Conservation (phyloP, 352 stramenopile species). For the Pythium scleroteichum region DNA sequence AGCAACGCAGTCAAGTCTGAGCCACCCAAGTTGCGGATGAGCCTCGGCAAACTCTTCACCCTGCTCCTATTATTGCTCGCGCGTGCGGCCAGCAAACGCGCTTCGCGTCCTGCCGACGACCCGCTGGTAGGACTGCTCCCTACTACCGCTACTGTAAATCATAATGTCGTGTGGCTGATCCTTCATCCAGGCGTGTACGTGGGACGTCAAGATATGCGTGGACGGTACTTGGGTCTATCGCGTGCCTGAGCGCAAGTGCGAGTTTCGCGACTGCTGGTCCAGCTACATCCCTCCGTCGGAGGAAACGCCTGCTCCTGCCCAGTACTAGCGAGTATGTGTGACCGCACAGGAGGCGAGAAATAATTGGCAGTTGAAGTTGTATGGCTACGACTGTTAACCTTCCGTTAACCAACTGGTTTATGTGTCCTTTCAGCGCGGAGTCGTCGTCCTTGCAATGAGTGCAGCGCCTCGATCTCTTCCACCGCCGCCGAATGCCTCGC, state of each 20-base stretch:
- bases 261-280: constrained; percentile 57
- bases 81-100: neutral
- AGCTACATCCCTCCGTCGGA: neutral
- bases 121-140: too few relatives aligned
- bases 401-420: too few relatives aligned
- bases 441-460: too few relatives aligned
- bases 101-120: constrained; percentile 28
- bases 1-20: too few relatives aligned
- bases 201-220: constrained; percentile 61
- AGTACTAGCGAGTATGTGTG: neutral
- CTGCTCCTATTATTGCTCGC: neutral
- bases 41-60: neutral
- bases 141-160: neutral
- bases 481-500: constrained; percentile 10
- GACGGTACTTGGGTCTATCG: constrained; percentile 74
- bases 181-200: constrained; percentile 49
- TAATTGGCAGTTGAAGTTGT: too few relatives aligned
- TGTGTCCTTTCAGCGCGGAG: neutral
- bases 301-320: neutral
- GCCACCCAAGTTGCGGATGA: too few relatives aligned
- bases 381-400: too few relatives aligned
- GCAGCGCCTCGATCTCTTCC: constrained; percentile 8
- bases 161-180: neutral
- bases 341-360: neutral
- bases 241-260: constrained; percentile 39